Evolutionary conservation across 2,329 filamentous ascomycete species (phyloP).

Genomic region (Dendryphion nanum): DNA sequence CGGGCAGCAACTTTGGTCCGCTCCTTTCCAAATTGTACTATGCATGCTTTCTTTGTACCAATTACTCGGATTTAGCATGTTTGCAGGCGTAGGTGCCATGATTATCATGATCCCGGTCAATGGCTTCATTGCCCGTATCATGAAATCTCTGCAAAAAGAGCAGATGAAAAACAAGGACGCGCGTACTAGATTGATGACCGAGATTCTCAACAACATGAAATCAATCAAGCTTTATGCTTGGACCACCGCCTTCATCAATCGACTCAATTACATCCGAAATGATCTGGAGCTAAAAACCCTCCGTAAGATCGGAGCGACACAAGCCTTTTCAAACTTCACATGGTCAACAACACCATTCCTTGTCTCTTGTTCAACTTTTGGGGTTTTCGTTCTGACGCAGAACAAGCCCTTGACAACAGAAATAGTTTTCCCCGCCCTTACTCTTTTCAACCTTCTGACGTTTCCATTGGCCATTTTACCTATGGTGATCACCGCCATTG

Average conservation of each 20-base stretch:
- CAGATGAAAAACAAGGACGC: constrained; percentile 99
- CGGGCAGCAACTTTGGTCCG: constrained; percentile 92
- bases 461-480: constrained; percentile 92
- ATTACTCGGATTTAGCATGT: constrained; percentile 91
- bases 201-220: constrained; percentile 99
- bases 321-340: constrained; percentile 94
- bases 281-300: constrained; percentile 94
- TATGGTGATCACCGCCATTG: constrained; percentile 96
- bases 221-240: constrained; percentile 97
- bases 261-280: constrained; percentile 93
- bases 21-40: constrained; percentile 91
- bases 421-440: constrained; percentile 90
- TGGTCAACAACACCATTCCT: constrained; percentile 98
- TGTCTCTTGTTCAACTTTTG: constrained; percentile 94
- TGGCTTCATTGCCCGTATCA: constrained; percentile 83
- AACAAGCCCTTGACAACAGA: constrained; percentile 83
- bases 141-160: constrained; percentile 90
- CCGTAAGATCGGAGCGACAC: constrained; percentile 90
- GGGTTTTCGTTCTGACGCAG: constrained; percentile 85
- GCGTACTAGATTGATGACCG: constrained; percentile 87
- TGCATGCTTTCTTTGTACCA: constrained; percentile 97
- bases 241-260: constrained; percentile 96
- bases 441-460: constrained; percentile 92
- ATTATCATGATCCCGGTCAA: constrained; percentile 96
- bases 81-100: constrained; percentile 94